A percentile compares a stretch with the other conserved stretches of the same genome.
phyloP scores from a whole-genome alignment of 2,329 filamentous ascomycete genomes.

The Neonectria hederae region DNA sequence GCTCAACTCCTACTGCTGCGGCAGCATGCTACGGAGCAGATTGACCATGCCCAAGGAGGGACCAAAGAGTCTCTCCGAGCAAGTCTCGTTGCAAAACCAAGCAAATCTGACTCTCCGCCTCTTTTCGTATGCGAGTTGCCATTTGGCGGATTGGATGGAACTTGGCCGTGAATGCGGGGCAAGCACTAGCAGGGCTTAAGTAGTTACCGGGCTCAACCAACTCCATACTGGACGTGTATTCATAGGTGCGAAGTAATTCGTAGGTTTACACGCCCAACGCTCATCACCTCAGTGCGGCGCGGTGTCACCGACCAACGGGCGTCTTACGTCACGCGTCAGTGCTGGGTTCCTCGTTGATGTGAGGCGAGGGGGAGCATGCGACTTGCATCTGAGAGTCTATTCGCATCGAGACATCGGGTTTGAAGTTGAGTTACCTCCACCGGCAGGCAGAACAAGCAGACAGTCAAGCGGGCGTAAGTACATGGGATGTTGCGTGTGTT shows the following conservation, averaged over 20 bases:
- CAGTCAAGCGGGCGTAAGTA: too few relatives aligned
- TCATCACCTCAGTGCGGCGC: neutral
- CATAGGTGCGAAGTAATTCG: neutral
- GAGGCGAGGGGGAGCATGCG: conserved; percentile 5
- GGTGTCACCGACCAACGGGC: conserved; percentile 10
- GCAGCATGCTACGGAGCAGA: neutral
- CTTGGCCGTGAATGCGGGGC: conserved; percentile 20
- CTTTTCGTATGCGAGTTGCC: conserved; percentile 1
- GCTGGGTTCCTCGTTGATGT: conserved; percentile 2
- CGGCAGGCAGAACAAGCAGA: conserved; percentile 14
- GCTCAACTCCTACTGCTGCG: neutral
- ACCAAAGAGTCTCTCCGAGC: neutral
- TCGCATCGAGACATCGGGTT: conserved; percentile 5
- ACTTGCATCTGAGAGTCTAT: conserved; percentile 6
- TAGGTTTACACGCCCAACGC: conserved; percentile 4
- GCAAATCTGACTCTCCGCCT: neutral
- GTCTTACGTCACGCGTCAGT: conserved; percentile 15
- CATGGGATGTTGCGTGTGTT: neutral
- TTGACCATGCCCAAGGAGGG: conserved; percentile 4
- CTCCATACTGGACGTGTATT: neutral
- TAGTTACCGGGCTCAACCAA: conserved; percentile 17
- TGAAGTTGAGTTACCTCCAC: conserved; percentile 4
- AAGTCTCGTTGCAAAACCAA: neutral
- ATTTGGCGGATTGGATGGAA: conserved; percentile 10
- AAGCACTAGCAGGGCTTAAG: conserved; percentile 22